These are phyloP conservation scores for Ajuga chamaepitys DNA, from an alignment of 257 asterid genomes.

Conservation along the genomic window DNA sequence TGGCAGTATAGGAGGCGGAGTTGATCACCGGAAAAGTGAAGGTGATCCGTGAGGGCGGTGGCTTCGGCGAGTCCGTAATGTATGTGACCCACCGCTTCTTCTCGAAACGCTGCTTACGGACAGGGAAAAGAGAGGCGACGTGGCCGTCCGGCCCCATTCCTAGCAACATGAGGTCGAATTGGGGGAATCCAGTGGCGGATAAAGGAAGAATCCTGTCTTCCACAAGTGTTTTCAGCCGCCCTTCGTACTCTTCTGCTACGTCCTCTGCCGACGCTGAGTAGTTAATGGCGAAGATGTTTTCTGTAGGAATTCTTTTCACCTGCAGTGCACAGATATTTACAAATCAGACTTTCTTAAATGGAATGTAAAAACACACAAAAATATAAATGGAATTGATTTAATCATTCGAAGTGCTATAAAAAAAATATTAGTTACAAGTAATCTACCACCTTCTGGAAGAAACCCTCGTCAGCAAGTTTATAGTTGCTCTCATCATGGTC, in stretches of 20 bases:
- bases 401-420: no score
- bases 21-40: slow-evolving; percentile 83
- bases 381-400: no score
- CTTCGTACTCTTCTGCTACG: slow-evolving; percentile 71
- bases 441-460: slow-evolving; percentile 42
- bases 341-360: no score
- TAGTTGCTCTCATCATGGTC: slow-evolving; percentile 64
- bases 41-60: slow-evolving; percentile 79
- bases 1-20: slow-evolving; percentile 66
- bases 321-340: no score
- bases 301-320: slow-evolving; percentile 62
- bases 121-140: slow-evolving; percentile 83
- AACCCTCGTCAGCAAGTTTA: slow-evolving; percentile 53
- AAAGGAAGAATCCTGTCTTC: slow-evolving; percentile 28
- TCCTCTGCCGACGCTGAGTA: slow-evolving; percentile 47
- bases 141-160: slow-evolving; percentile 95
- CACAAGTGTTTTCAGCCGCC: slow-evolving; percentile 40
- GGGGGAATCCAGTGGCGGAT: slow-evolving; percentile 52
- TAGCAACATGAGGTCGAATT: slow-evolving; percentile 68
- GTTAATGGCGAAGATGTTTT: slow-evolving; percentile 50
- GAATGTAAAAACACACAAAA: no score
- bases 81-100: slow-evolving; percentile 67
- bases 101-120: slow-evolving; percentile 47
- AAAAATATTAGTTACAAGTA: no score
- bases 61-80: slow-evolving; percentile 75